phyloP scores from a whole-genome alignment of 257 asterid genomes.

The Nicotiana obtusifolia region DNA sequence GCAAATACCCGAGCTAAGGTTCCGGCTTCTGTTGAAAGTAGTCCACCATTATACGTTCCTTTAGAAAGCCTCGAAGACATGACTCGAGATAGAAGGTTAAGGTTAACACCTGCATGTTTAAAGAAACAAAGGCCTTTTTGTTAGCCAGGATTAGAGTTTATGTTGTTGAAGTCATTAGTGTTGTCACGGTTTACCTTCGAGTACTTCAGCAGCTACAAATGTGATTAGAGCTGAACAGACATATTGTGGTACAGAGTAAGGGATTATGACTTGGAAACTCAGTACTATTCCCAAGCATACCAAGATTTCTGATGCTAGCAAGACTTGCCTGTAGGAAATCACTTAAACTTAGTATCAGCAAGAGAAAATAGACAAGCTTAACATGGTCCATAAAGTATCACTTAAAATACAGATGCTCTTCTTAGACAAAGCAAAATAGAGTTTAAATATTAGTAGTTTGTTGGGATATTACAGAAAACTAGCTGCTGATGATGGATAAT shows the following conservation, averaged over 20 bases:
- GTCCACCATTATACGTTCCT: slow-evolving; percentile 86
- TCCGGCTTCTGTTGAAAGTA: slow-evolving; percentile 88
- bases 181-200: slow-evolving; percentile 55
- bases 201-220: slow-evolving; percentile 95
- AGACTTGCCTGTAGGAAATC: slow-evolving; percentile 67
- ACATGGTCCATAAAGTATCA: neutral
- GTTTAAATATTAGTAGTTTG: neutral
- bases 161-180: neutral
- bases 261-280: slow-evolving; percentile 63
- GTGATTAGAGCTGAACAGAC: slow-evolving; percentile 78
- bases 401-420: neutral
- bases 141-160: neutral
- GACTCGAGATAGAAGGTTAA: slow-evolving; percentile 80
- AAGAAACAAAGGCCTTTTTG: neutral
- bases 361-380: neutral
- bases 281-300: slow-evolving; percentile 76
- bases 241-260: slow-evolving; percentile 76
- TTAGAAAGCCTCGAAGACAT: slow-evolving; percentile 96
- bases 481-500: neutral
- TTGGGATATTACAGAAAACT: neutral
- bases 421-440: neutral
- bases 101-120: slow-evolving; percentile 52
- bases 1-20: slow-evolving; percentile 88
- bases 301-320: slow-evolving; percentile 81
- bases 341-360: neutral